Base-by-base conservation (phyloP, 2,329 filamentous ascomycete genomes). In the Botrytis elliptica region DNA sequence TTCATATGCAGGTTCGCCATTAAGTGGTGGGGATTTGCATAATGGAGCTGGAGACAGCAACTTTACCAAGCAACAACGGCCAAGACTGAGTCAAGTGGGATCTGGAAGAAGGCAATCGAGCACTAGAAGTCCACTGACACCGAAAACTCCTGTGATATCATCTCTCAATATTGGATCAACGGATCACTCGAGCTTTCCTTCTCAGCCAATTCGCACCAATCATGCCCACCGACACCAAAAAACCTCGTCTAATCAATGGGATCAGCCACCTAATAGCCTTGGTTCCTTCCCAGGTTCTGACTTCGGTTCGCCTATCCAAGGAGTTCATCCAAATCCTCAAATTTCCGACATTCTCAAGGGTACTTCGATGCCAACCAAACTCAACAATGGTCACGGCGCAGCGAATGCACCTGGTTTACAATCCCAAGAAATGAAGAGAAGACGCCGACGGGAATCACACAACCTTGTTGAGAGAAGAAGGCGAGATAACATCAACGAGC, bases 401-500 rank as follows among this genome's bases (percentile, higher is more conserved):
- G 77, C 76, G 14, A 78, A 75, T 71, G 74, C 77, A 62, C 78
- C 79, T 16, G 77, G 79, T 29, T 70, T 92, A 70, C 93, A 96
- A 72, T 92, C 94, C 0, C 94, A 97, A 80, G 96, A 98, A 82
- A 94, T 95, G 79, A 98, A 98, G 88, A 90, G 94, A 78, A 93
- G 95, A 82, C 89, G 95, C 75, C 90, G 96, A 74, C 89, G 96
- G 57, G 96, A 98, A 80, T 98, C 95, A 1, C 96, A 99, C 85
- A 98, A 99, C 81, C 87, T 97, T 57, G 96, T 99, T 18, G 96
- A 99, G 85, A 93, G 96, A 73, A 91, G 96, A 70, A 92, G 96
- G 75, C 90, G 96, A 75, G 96, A 98, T 84, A 98, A 98, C 81
- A 99, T 99, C 86, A 99, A 99, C 79, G 96, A 99, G 83, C 91